These are phyloP conservation scores for Populus tomentosa DNA, from an alignment of 441 rosid species.

Conservation along the genomic window DNA sequence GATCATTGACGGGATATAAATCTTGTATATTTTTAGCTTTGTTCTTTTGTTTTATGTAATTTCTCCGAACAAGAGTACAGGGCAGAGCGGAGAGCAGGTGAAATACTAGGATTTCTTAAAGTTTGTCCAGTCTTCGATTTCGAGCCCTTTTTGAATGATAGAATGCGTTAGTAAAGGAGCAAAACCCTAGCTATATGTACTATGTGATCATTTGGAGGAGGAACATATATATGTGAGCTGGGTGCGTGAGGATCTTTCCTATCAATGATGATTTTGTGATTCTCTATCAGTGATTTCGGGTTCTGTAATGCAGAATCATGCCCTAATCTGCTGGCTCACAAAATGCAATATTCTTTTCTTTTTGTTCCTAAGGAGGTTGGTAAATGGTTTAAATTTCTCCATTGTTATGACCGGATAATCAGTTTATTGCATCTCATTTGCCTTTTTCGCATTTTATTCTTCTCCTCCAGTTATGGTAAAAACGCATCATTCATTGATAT, in stretches of 20 bases:
- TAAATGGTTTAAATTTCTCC: background rate
- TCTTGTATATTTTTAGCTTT: too few species aligned
- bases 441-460: background rate
- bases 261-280: background rate
- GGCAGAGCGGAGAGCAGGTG: background rate
- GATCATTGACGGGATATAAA: background rate
- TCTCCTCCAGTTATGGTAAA: background rate
- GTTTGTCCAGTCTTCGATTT: background rate
- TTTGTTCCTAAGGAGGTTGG: background rate
- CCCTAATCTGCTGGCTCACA: background rate
- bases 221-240: background rate
- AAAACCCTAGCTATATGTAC: background rate
- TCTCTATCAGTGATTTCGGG: background rate
- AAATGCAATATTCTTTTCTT: background rate
- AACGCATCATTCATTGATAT: conserved; percentile 1
- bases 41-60: background rate
- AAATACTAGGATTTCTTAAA: background rate
- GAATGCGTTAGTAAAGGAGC: background rate
- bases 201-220: background rate
- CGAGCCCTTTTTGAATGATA: background rate
- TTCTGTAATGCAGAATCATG: background rate
- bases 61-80: background rate
- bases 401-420: background rate
- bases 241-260: background rate
- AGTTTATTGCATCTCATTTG: background rate